Evolutionary conservation across 257 asterid species (phyloP).

Genomic region (Petunia axillaris): DNA sequence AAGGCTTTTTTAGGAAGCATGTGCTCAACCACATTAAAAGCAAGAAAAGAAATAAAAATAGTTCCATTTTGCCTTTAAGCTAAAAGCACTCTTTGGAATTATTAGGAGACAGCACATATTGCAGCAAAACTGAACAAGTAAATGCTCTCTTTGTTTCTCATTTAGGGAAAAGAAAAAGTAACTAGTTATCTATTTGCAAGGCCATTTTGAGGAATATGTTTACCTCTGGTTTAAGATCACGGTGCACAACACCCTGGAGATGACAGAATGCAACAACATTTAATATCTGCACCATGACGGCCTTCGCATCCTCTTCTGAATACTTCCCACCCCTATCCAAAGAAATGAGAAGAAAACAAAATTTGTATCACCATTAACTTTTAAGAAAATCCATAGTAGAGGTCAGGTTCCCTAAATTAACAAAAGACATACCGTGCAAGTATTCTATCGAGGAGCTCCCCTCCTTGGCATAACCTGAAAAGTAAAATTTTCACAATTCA

Average conservation of each 20-base stretch:
- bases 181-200: slow-evolving; percentile 12
- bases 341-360: slow-evolving; percentile 24
- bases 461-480: slow-evolving; percentile 78
- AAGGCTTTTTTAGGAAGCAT: not conserved
- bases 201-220: slow-evolving; percentile 2
- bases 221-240: slow-evolving; percentile 85
- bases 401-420: slow-evolving; percentile 5
- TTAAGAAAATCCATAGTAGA: not conserved
- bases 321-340: slow-evolving; percentile 57
- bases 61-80: not conserved
- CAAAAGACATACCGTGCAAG: slow-evolving; percentile 51
- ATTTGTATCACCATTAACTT: not conserved
- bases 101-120: not conserved
- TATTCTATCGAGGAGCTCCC: slow-evolving; percentile 73
- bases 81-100: not conserved
- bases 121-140: not conserved
- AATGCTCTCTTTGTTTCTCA: not conserved
- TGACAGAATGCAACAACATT: slow-evolving; percentile 58
- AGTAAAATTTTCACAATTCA: not conserved
- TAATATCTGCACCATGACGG: slow-evolving; percentile 60
- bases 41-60: not conserved
- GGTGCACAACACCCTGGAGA: slow-evolving; percentile 77
- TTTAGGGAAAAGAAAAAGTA: not conserved
- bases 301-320: slow-evolving; percentile 66
- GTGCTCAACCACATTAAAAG: not conserved